phyloP scores from a whole-genome alignment of 129 eudicot genomes.

The Chrysanthemum makinoi region DNA sequence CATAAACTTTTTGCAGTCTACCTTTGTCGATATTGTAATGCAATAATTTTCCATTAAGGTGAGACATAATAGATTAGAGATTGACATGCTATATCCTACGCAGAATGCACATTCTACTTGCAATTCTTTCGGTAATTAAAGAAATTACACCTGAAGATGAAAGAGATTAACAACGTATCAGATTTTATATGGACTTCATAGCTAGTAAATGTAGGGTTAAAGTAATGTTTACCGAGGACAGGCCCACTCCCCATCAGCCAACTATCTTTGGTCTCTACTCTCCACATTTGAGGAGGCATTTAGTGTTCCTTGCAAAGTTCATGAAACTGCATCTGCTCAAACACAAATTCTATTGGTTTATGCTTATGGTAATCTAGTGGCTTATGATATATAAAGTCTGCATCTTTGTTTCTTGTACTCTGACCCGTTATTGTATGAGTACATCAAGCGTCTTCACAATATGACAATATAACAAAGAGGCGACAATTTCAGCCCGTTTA shows the following conservation, averaged over 20 bases:
- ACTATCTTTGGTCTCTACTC: slow-evolving; percentile 60
- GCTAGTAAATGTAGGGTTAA: slow-evolving; percentile 13
- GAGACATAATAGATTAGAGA: too few relatives aligned
- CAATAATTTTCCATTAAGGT: too few relatives aligned
- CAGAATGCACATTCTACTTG: too few relatives aligned
- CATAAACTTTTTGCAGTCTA: too few relatives aligned
- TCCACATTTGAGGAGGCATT: slow-evolving; percentile 76
- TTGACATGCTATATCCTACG: too few relatives aligned
- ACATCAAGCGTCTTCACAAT: slow-evolving; percentile 5
- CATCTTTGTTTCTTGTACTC: slow-evolving; percentile 3
- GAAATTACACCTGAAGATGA: slow-evolving; percentile 64
- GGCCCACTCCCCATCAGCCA: slow-evolving; percentile 79
- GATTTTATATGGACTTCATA: background rate
- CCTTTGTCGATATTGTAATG: too few relatives aligned
- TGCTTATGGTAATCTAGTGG: background rate
- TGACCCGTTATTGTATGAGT: background rate
- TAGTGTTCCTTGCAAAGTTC: slow-evolving; percentile 82
- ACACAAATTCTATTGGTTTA: slow-evolving; percentile 10
- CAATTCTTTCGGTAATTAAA: slow-evolving; percentile 58
- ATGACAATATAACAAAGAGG: too few relatives aligned
- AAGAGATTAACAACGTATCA: background rate
- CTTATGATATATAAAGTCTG: background rate
- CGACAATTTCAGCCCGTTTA: too few relatives aligned
- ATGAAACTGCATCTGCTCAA: slow-evolving; percentile 78
- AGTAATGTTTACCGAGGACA: slow-evolving; percentile 75